Evolutionary conservation across 2,329 filamentous ascomycete genomes (phyloP), one percentile per base, ranked within the genome.

Genomic region (Fusarium duplospermum): DNA sequence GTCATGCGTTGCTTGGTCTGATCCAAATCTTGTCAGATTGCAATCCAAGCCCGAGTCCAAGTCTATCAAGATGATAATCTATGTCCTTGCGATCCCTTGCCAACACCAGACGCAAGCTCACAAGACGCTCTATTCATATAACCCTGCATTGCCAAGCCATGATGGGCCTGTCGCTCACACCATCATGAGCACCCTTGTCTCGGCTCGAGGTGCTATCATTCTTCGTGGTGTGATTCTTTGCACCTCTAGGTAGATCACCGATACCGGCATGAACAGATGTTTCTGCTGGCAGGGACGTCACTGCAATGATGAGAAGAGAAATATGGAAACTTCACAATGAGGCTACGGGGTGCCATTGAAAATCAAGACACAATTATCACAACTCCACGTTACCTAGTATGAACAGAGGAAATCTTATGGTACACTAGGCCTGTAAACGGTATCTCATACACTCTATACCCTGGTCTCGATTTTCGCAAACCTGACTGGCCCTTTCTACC

Each of bases 381-480:
- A 81, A 77, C 74, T 79, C 76, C 77, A 60, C 65, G 67, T 74
- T 78, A 79, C 78, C 76, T 80, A 79, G 78, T 79, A 79, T 82
- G 78, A 83, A 83, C 80, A 82, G 81, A 81, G 79, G 79, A 81
- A 82, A 81, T 79, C 86, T 86, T 88, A 88, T 88, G 86, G 82
- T 88, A 88, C 86, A 88, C 84, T 86, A 86, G 83, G 83, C 82
- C 82, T 83, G 80, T 83, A 84, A 85, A 85, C 83, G 84, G 84
- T 85, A 87, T 87, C 84, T 86, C 84, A 85, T 88, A 88, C 86
- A 88, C 84, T 88, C 86, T 88, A 88, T 88, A 85, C 83, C 84
- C 83, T 81, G 81, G 79, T 81, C 80, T 79, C 79, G 78, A 79
- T 81, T 79, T 80, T 81, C 79, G 78, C 79, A 81, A 80, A 73